Conservation (phyloP, 2,329 filamentous ascomycete genomes). For the Talaromyces sp. region DNA sequence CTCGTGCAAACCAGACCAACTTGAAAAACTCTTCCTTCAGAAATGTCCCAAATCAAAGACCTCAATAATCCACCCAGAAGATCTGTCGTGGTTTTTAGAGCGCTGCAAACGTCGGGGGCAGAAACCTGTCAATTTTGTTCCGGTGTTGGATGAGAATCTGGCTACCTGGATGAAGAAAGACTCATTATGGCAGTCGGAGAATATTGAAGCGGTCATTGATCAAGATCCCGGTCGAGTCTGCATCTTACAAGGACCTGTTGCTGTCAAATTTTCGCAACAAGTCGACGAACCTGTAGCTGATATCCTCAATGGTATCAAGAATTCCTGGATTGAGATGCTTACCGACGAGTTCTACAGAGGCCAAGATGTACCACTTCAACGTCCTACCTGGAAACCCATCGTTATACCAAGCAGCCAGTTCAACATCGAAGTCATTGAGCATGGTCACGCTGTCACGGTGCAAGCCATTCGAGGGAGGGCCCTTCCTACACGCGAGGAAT, state of each 20-base stretch:
- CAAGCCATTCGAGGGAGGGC: background rate
- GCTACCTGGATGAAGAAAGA: conserved; percentile 99
- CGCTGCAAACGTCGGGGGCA: conserved; percentile 79
- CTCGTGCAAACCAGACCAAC: background rate
- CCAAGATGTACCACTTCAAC: background rate
- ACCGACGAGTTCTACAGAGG: background rate
- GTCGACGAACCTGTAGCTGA: conserved; percentile 93
- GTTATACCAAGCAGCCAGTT: background rate
- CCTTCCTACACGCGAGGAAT: background rate
- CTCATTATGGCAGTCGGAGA: conserved; percentile 97
- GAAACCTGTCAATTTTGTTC: conserved; percentile 96
- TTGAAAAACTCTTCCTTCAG: background rate
- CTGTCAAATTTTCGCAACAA: conserved; percentile 77
- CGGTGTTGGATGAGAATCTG: conserved; percentile 88
- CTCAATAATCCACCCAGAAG: background rate
- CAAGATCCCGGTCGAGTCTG: conserved; percentile 95
- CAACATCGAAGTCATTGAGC: background rate
- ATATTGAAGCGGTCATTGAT: conserved; percentile 88
- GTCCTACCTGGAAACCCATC: background rate
- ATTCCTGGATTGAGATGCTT: conserved; percentile 38
- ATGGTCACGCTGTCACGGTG: background rate
- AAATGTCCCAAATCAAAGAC: background rate
- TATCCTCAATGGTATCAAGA: conserved; percentile 85
- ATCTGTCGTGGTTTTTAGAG: background rate
- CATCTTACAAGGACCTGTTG: conserved; percentile 94